These are phyloP conservation scores for Fusarium sororula DNA, from an alignment of 2,329 filamentous ascomycete genomes.

Conservation along the genomic window DNA sequence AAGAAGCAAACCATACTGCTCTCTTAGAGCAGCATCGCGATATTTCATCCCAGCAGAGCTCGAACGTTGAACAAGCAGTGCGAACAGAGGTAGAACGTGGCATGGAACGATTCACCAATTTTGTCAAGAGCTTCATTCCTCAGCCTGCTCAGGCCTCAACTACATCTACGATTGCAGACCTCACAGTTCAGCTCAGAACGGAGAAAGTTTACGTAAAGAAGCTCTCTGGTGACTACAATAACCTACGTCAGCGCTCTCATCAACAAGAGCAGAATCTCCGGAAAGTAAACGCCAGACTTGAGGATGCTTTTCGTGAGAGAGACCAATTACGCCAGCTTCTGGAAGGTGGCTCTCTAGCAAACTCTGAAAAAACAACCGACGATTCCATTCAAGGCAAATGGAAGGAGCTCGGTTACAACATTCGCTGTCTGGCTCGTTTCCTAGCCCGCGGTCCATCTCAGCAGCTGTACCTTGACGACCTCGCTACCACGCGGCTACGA, in stretches of 20 bases:
- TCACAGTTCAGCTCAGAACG: fast-evolving
- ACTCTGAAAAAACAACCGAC: conserved; percentile 22
- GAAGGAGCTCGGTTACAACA: conserved; percentile 30
- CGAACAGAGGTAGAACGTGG: too few relatives aligned
- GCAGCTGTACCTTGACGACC: fast-evolving
- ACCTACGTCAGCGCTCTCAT: fast-evolving
- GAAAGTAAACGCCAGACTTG: neutral
- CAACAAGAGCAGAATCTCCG: neutral
- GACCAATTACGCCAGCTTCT: neutral
- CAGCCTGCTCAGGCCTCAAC: neutral
- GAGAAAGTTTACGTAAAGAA: neutral
- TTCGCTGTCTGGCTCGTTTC: conserved; percentile 1
- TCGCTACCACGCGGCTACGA: fast-evolving
- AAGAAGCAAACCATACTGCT: too few relatives aligned
- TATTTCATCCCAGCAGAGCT: too few relatives aligned
- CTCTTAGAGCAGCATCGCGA: too few relatives aligned
- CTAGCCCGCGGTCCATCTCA: neutral
- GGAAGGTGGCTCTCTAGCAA: neutral
- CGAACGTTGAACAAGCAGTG: too few relatives aligned
- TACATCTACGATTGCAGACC: too few relatives aligned
- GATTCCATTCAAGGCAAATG: conserved; percentile 13
- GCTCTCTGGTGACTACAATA: neutral
- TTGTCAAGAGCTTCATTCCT: too few relatives aligned
- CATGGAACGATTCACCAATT: too few relatives aligned
- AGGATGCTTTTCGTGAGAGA: neutral